phyloP scores from a whole-genome alignment of 495 filamentous ascomycete species.

The Podospora anserina region DNA sequence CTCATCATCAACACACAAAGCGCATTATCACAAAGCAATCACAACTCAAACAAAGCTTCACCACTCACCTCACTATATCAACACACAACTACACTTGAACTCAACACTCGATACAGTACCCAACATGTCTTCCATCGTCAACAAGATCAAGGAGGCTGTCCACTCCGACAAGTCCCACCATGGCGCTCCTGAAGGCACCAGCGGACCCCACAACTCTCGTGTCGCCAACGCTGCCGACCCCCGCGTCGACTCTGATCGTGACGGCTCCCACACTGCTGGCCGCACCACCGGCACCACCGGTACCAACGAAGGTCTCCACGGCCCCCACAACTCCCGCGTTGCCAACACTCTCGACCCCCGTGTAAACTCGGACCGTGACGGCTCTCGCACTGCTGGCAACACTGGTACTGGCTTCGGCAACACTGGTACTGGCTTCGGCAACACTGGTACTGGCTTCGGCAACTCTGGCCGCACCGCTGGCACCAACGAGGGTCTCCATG shows the following conservation, averaged over 20 bases:
- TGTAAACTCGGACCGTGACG: conserved; percentile 44
- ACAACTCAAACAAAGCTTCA: conserved; percentile 10
- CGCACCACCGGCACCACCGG: conserved; percentile 24
- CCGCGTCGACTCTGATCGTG: conserved; percentile 47
- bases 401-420: conserved; percentile 26
- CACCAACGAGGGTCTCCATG: conserved; percentile 16
- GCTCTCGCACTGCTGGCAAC: conserved; percentile 30
- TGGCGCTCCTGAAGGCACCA: conserved; percentile 39
- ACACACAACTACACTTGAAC: conserved; percentile 7
- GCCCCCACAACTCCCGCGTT: conserved; percentile 33
- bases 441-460: conserved; percentile 10
- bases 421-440: conserved; percentile 12
- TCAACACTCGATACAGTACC: conserved; percentile 16
- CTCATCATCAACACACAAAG: conserved; percentile 18
- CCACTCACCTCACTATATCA: conserved; percentile 3
- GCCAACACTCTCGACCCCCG: conserved; percentile 51
- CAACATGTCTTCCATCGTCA: conserved; percentile 64
- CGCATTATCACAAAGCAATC: neutral
- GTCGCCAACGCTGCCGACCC: conserved; percentile 48
- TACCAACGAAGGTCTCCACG: conserved; percentile 31
- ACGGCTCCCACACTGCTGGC: conserved; percentile 31
- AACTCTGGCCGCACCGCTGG: conserved; percentile 17
- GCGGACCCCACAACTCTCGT: conserved; percentile 37
- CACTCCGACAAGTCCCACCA: conserved; percentile 39
- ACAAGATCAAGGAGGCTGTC: conserved; percentile 73